A percentile compares a stretch with the other conserved stretches of the same genome.
Evolutionary conservation across 352 stramenopile genomes (phyloP).

Genomic region (Phytopythium aichiense): DNA sequence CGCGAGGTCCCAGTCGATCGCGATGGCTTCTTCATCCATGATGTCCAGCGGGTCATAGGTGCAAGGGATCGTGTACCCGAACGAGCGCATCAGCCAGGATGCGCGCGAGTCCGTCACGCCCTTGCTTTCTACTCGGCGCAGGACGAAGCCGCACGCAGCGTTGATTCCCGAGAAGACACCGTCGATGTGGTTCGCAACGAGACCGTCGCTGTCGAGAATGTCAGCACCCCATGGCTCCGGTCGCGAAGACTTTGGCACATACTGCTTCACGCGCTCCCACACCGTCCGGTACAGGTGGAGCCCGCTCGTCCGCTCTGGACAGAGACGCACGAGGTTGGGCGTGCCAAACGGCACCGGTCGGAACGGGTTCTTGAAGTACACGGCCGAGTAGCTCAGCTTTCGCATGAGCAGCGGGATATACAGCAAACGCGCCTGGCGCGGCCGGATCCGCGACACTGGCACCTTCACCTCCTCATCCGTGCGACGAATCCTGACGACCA

Average conservation of each 20-base stretch:
- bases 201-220: slow-evolving; percentile 14
- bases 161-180: slow-evolving; percentile 75
- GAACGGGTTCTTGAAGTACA: slow-evolving; percentile 90
- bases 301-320: slow-evolving; percentile 76
- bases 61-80: slow-evolving; percentile 79
- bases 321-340: slow-evolving; percentile 84
- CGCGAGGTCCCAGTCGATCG: slow-evolving; percentile 83
- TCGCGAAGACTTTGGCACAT: slow-evolving; percentile 39
- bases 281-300: slow-evolving; percentile 79
- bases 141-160: slow-evolving; percentile 66
- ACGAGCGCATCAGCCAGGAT: slow-evolving; percentile 74
- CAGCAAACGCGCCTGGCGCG: slow-evolving; percentile 63
- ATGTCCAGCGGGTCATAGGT: slow-evolving; percentile 70
- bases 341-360: slow-evolving; percentile 78
- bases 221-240: slow-evolving; percentile 38
- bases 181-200: slow-evolving; percentile 71
- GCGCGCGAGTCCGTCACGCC: slow-evolving; percentile 76
- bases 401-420: slow-evolving; percentile 80
- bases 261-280: slow-evolving; percentile 80
- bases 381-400: slow-evolving; percentile 83
- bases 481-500: slow-evolving; percentile 60
- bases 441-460: slow-evolving; percentile 53
- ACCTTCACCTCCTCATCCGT: slow-evolving; percentile 76
- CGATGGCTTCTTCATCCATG: slow-evolving; percentile 83
- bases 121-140: slow-evolving; percentile 82